These are phyloP conservation scores for Carpinus viminea DNA, from an alignment of 306 rosid genomes.

Conservation along the genomic window DNA sequence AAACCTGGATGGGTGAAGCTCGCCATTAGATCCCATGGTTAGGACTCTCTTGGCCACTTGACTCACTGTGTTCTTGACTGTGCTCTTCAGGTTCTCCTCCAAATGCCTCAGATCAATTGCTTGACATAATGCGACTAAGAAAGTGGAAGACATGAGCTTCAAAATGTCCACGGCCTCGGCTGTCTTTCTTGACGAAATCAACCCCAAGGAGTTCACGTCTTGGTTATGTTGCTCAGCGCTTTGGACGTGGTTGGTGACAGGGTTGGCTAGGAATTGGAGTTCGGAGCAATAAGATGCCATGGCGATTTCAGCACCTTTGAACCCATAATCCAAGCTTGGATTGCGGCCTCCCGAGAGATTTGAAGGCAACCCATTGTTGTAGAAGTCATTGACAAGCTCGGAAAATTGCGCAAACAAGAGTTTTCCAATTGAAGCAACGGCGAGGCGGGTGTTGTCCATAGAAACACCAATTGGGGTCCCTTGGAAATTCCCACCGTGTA, in stretches of 20 bases:
- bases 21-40: constrained; percentile 61
- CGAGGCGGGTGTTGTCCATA: constrained; percentile 86
- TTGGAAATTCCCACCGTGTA: constrained; percentile 92
- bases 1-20: constrained; percentile 79
- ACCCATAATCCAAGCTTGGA: constrained; percentile 90
- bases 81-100: constrained; percentile 70
- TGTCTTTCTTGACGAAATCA: constrained; percentile 79
- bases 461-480: constrained; percentile 97
- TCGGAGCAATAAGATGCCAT: constrained; percentile 98
- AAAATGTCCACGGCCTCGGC: constrained; percentile 74
- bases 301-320: constrained; percentile 90
- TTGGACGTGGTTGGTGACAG: constrained; percentile 90
- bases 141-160: constrained; percentile 89
- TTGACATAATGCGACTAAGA: constrained; percentile 78
- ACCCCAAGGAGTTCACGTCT: constrained; percentile 87
- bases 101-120: constrained; percentile 82
- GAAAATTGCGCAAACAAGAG: constrained; percentile 92
- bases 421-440: constrained; percentile 80
- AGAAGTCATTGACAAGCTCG: constrained; percentile 88
- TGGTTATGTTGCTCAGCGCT: constrained; percentile 98
- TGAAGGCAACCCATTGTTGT: constrained; percentile 89
- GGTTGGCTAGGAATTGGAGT: constrained; percentile 84
- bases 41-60: constrained; percentile 70
- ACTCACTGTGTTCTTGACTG: constrained; percentile 60
- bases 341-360: constrained; percentile 65